Percentiles rank a stretch among this genome's conserved stretches.
phyloP scores from a whole-genome alignment of 495 filamentous ascomycete genomes.

The Podospora sp. region DNA sequence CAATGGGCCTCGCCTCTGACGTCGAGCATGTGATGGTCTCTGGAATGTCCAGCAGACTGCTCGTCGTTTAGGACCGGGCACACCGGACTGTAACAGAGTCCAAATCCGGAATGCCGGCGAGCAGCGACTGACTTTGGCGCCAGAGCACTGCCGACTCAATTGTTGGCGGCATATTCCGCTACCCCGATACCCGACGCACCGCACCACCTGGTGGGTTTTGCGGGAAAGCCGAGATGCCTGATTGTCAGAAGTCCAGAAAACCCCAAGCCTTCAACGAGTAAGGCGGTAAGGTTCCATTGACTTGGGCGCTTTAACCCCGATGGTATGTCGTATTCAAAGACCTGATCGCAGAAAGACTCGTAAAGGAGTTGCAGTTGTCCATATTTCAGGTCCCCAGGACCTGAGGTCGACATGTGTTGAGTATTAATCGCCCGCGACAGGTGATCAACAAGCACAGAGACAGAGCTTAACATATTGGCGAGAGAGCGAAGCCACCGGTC shows the following conservation, averaged over 20 bases:
- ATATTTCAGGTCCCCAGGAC: too few species aligned
- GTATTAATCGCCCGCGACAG: too few species aligned
- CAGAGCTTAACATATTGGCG: too few species aligned
- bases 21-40: conserved; percentile 29
- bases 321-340: too few species aligned
- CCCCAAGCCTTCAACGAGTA: neutral
- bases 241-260: neutral
- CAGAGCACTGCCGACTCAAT: neutral
- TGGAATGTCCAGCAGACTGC: neutral
- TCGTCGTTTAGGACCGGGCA: neutral
- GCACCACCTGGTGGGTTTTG: neutral
- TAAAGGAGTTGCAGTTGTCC: too few species aligned
- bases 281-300: neutral
- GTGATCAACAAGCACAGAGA: too few species aligned
- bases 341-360: too few species aligned
- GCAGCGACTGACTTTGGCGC: neutral
- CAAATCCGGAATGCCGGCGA: neutral
- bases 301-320: too few species aligned
- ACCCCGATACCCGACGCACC: neutral
- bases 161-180: conserved; percentile 10
- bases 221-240: conserved; percentile 1
- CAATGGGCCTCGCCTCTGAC: neutral
- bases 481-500: too few species aligned
- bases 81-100: neutral
- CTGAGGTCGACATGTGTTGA: too few species aligned